A percentile compares a stretch with the other conserved stretches of the same genome.
Conservation (phyloP, 345 rosid species). For the Bruguiera parviflora region DNA sequence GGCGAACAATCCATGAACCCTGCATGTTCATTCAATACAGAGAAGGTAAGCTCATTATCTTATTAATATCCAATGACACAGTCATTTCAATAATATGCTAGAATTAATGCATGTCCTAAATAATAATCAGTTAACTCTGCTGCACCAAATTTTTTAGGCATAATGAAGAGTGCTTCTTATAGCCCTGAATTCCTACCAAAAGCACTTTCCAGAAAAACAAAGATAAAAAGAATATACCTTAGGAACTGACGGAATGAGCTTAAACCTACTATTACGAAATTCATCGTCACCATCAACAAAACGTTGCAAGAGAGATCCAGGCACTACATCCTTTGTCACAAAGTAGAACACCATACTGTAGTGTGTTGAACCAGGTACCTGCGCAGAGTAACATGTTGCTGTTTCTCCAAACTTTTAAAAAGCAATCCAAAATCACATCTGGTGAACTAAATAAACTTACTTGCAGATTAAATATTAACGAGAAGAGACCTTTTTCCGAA, state of each 20-base stretch:
- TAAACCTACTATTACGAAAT: constrained; percentile 89
- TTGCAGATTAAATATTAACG: constrained; percentile 32
- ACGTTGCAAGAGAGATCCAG: constrained; percentile 86
- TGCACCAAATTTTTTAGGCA: not conserved
- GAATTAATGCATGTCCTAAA: not conserved
- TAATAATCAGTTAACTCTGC: not conserved
- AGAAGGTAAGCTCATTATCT: not conserved
- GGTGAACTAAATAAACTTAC: constrained; percentile 14
- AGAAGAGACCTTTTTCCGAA: constrained; percentile 32
- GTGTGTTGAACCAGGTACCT: constrained; percentile 97
- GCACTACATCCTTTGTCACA: constrained; percentile 56
- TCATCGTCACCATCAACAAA: constrained; percentile 99
- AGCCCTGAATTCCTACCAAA: constrained; percentile 3
- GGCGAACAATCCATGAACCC: constrained; percentile 99
- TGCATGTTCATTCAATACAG: constrained; percentile 22
- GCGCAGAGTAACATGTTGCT: constrained; percentile 12
- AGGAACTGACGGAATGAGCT: constrained; percentile 95
- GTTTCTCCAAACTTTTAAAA: constrained; percentile 1
- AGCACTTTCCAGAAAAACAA: not conserved
- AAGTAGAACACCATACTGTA: constrained; percentile 97
- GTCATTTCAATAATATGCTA: constrained; percentile 7
- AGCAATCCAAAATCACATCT: not conserved
- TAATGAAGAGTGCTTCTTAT: not conserved
- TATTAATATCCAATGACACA: too few relatives aligned
- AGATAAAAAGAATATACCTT: constrained; percentile 48